phyloP scores from a whole-genome alignment of 1,284 basidiomycete genomes.

The Ceratobasidium sp. region DNA sequence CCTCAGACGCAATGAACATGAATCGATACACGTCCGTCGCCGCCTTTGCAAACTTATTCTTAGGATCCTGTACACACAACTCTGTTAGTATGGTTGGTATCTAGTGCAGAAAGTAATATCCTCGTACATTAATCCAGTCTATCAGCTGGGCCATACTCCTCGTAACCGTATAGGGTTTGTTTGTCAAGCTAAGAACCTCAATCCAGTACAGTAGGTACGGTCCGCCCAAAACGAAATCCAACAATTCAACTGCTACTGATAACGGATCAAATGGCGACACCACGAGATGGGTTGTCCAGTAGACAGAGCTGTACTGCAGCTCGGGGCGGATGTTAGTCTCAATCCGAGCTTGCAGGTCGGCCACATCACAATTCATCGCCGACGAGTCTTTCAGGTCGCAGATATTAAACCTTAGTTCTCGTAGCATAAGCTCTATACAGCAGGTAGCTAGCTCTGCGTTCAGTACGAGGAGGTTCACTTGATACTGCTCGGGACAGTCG shows the following conservation, averaged over 20 bases:
- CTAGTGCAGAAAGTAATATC: not conserved
- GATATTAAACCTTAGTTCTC: conserved; percentile 1
- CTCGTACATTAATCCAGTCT: not conserved
- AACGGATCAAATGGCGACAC: not conserved
- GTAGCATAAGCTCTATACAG: conserved; percentile 20
- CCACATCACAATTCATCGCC: conserved; percentile 14
- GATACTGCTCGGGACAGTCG: not conserved
- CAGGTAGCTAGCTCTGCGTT: conserved; percentile 9
- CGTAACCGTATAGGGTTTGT: not conserved
- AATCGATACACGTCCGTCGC: not conserved
- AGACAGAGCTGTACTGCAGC: not conserved
- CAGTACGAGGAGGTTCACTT: not conserved
- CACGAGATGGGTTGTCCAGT: not conserved
- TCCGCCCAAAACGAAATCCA: not conserved
- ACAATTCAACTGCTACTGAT: not conserved
- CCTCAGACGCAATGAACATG: not conserved
- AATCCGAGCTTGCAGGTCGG: not conserved
- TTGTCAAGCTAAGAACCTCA: not conserved
- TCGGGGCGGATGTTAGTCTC: not conserved
- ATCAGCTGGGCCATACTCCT: not conserved
- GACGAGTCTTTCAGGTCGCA: conserved; percentile 11
- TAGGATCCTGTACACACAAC: not conserved
- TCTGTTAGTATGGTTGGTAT: not conserved
- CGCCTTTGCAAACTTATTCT: not conserved
- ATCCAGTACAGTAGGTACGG: not conserved